Base-by-base conservation (phyloP, 345 rosid species). In the Rhodomyrtus tomentosa region DNA sequence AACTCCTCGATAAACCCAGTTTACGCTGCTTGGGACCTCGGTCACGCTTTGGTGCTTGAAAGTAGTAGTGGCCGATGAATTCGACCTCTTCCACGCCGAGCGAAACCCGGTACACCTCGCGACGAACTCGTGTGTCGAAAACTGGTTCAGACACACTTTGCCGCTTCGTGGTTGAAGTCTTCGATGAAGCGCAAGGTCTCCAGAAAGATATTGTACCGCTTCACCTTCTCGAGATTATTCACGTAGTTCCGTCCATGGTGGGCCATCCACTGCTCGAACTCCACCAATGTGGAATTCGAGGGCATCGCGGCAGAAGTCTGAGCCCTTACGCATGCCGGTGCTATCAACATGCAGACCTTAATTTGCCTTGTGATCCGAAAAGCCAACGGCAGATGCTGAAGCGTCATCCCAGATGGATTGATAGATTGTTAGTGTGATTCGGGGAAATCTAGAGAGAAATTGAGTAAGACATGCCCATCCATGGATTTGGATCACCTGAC, bases 1-100 rank as follows among this genome's bases (percentile, higher is more conserved):
- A n/a, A n/a, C 10, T 40, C 55, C 84, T 20, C 27, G 84, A n/a
- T 81, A 80, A 83, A 89, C 82, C 92, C n/a, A 89, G 48, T 90
- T 87, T 73, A 90, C 84, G 52, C 88, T n/a, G n/a, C n/a, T n/a
- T n/a, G n/a, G n/a, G n/a, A n/a, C n/a, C n/a, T n/a, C n/a, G n/a
- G n/a, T n/a, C n/a, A n/a, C n/a, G n/a, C n/a, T n/a, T n/a, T n/a
- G n/a, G n/a, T n/a, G n/a, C n/a, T n/a, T n/a, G n/a, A n/a, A n/a
- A n/a, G n/a, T n/a, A n/a, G n/a, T n/a, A n/a, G n/a, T n/a, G n/a
- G n/a, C n/a, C n/a, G n/a, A n/a, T n/a, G n/a, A n/a, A n/a, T n/a
- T n/a, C n/a, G n/a, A n/a, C n/a, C n/a, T n/a, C n/a, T n/a, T n/a
- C n/a, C n/a, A n/a, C n/a, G n/a, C n/a, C n/a, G n/a, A n/a, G n/a